Evolutionary conservation across 139 green algal species (phyloP).

Genomic region (Picochlorum sp.): DNA sequence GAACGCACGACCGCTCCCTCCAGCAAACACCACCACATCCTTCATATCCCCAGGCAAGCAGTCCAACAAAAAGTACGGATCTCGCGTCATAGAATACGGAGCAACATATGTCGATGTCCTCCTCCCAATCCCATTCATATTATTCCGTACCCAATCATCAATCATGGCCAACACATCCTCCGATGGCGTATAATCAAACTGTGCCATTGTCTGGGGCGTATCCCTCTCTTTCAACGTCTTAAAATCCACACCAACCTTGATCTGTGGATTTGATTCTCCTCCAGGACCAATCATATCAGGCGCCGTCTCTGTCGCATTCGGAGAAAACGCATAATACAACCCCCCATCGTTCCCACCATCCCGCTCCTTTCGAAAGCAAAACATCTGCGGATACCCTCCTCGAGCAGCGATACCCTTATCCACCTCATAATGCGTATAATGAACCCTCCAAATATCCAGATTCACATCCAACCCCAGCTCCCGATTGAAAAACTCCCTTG

Average conservation of each 20-base stretch:
- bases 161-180: slow-evolving; percentile 6
- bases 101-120: slow-evolving; percentile 2
- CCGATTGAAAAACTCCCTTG: slow-evolving; percentile 2
- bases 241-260: slow-evolving; percentile 5
- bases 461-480: slow-evolving; percentile 3
- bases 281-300: neutral
- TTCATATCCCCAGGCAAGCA: neutral
- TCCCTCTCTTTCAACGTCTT: neutral
- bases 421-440: slow-evolving; percentile 5
- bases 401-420: neutral
- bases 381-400: slow-evolving; percentile 3
- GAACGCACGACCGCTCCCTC: neutral
- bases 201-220: neutral
- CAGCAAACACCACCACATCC: slow-evolving; percentile 1
- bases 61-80: slow-evolving; percentile 2
- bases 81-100: slow-evolving; percentile 2
- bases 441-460: slow-evolving; percentile 1
- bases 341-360: neutral
- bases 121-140: slow-evolving; percentile 3
- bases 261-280: neutral
- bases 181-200: neutral
- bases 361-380: neutral
- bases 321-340: slow-evolving; percentile 4
- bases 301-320: slow-evolving; percentile 1
- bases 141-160: slow-evolving; percentile 4